Evolutionary conservation across 805 yeast species (phyloP).

Genomic region (Yarrowia sp.): DNA sequence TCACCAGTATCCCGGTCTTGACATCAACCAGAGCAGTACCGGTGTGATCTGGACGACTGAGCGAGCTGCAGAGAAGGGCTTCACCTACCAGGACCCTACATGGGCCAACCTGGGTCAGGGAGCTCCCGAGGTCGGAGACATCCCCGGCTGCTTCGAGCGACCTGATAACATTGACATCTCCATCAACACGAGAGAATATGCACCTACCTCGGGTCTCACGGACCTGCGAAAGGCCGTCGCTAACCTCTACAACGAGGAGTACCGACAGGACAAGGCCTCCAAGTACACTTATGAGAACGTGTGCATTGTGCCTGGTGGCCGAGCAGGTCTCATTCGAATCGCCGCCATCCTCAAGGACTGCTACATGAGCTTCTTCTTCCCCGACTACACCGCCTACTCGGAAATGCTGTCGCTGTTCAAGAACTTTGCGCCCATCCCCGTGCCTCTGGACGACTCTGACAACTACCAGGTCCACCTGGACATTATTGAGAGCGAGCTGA

Average conservation of each 20-base stretch:
- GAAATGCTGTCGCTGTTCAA: slow-evolving; percentile 62
- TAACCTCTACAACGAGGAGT: slow-evolving; percentile 52
- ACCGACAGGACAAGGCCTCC: slow-evolving; percentile 49
- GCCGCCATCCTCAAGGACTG: slow-evolving; percentile 61
- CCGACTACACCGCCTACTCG: slow-evolving; percentile 64
- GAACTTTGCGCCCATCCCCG: slow-evolving; percentile 57
- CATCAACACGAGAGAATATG: slow-evolving; percentile 53
- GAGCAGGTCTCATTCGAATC: slow-evolving; percentile 61
- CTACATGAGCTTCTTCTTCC: slow-evolving; percentile 57
- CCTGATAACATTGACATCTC: slow-evolving; percentile 50
- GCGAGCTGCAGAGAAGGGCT: slow-evolving; percentile 58
- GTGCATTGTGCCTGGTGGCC: slow-evolving; percentile 63
- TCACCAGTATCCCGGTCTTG: slow-evolving; percentile 54
- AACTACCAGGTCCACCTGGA: slow-evolving; percentile 56
- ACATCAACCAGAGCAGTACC: slow-evolving; percentile 56
- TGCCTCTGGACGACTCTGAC: slow-evolving; percentile 56
- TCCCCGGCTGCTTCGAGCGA: slow-evolving; percentile 56
- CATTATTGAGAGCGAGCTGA: slow-evolving; percentile 51
- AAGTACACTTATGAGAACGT: slow-evolving; percentile 58
- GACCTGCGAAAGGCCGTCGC: slow-evolving; percentile 59
- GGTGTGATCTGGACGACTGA: slow-evolving; percentile 67
- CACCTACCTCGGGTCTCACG: slow-evolving; percentile 58
- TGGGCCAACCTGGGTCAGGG: slow-evolving; percentile 68
- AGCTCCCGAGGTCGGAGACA: slow-evolving; percentile 61
- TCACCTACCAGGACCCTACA: slow-evolving; percentile 40